phyloP scores from a whole-genome alignment of 495 filamentous ascomycete species.

The Penicillium manginii region DNA sequence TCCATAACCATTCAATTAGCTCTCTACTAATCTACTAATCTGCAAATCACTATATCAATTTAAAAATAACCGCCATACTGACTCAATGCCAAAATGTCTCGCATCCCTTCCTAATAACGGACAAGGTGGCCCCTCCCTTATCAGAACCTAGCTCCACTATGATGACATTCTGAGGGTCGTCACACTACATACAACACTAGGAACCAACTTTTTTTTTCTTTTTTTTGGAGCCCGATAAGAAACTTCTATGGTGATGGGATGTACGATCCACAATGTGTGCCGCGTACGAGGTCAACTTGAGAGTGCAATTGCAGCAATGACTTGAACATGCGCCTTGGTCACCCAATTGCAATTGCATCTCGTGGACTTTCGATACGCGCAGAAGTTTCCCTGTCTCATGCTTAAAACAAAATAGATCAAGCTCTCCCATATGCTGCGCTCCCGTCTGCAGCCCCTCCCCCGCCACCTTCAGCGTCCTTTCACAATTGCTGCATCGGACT shows the following conservation, averaged over 20 bases:
- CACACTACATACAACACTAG: slow-evolving; percentile 13
- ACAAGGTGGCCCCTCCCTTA: not conserved
- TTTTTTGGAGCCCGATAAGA: not conserved
- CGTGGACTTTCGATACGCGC: not conserved
- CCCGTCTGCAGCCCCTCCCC: slow-evolving; percentile 37
- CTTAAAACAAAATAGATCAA: no score
- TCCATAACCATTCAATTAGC: no score
- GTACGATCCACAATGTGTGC: no score
- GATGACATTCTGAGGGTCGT: not conserved
- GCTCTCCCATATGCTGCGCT: slow-evolving; percentile 33
- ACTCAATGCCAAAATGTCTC: not conserved
- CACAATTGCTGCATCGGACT: slow-evolving; percentile 15
- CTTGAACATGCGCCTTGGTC: not conserved
- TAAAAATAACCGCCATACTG: not conserved
- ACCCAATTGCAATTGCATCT: not conserved
- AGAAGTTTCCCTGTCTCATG: not conserved
- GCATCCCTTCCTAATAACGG: not conserved
- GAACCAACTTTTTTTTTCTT: slow-evolving; percentile 8
- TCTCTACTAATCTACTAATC: no score
- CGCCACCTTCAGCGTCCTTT: slow-evolving; percentile 18
- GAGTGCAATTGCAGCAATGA: no score
- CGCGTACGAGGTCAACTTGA: no score
- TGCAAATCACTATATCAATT: no score
- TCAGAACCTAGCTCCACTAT: not conserved
- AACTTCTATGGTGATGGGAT: no score